Percentiles rank a stretch among this genome's conserved stretches.
phyloP scores from a whole-genome alignment of 75 land plant species.

The Larix kaempferi region DNA sequence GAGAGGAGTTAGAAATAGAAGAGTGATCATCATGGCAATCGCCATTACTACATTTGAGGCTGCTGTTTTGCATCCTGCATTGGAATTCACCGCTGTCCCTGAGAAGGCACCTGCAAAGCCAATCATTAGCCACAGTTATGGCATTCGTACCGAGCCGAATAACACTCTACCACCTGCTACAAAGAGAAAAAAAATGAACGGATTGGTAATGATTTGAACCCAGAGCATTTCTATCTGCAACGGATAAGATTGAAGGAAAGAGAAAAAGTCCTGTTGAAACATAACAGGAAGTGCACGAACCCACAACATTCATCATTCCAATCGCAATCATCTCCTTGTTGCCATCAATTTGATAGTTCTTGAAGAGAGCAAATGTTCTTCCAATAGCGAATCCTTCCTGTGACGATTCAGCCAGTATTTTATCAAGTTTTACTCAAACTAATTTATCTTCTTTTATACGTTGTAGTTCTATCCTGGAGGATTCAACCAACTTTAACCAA shows the following conservation, averaged over 20 bases:
- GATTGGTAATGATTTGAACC: neutral
- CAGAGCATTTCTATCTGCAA: neutral
- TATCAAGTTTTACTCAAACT: neutral
- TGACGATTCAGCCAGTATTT: neutral
- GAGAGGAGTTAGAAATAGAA: slow-evolving; percentile 36
- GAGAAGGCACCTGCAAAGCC: slow-evolving; percentile 41
- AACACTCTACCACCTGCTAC: neutral
- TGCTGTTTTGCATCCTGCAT: slow-evolving; percentile 35
- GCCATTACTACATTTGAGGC: slow-evolving; percentile 52
- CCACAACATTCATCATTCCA: slow-evolving; percentile 38
- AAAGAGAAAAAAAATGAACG: neutral
- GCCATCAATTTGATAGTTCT: slow-evolving; percentile 46
- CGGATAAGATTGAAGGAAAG: neutral
- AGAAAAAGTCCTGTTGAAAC: slow-evolving; percentile 30
- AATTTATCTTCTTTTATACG: neutral
- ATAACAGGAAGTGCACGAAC: slow-evolving; percentile 45
- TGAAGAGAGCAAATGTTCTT: slow-evolving; percentile 44
- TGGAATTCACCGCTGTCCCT: slow-evolving; percentile 45
- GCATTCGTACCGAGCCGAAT: neutral
- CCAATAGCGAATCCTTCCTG: slow-evolving; percentile 45
- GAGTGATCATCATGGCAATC: slow-evolving; percentile 23
- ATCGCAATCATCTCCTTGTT: slow-evolving; percentile 52
- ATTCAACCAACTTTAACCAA: neutral
- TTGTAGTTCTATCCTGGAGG: neutral
- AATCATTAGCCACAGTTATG: neutral